Percentiles rank a stretch among this genome's conserved stretches.
Evolutionary conservation across 768 basidiomycete species (phyloP).

Genomic region (Pisolithus microcarpus): DNA sequence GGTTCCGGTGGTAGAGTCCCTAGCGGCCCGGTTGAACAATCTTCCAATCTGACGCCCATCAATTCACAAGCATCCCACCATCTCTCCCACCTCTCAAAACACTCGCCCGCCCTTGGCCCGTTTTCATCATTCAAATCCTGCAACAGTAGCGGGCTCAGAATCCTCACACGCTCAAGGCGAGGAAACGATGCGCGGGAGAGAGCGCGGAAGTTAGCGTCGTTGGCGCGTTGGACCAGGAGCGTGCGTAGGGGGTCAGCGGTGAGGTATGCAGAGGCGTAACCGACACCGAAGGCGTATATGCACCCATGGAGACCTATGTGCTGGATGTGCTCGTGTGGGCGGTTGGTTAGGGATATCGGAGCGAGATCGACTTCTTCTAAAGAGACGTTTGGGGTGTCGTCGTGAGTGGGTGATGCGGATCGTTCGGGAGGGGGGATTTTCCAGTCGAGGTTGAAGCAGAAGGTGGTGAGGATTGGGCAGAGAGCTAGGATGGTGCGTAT

Average conservation of each 20-base stretch:
- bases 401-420: conserved; percentile 5
- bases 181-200: conserved; percentile 51
- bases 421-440: conserved; percentile 28
- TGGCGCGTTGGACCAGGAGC: conserved; percentile 43
- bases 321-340: conserved; percentile 50
- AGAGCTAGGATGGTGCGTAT: conserved; percentile 53
- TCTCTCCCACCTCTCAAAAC: conserved; percentile 52
- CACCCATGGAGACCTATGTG: conserved; percentile 67
- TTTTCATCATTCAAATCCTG: conserved; percentile 48
- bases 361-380: conserved; percentile 25
- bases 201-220: conserved; percentile 60
- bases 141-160: conserved; percentile 49
- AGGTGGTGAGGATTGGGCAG: conserved; percentile 54
- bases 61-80: conserved; percentile 55
- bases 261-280: conserved; percentile 39
- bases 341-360: conserved; percentile 35
- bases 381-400: conserved; percentile 7
- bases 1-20: conserved; percentile 35
- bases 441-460: conserved; percentile 77
- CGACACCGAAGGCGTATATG: conserved; percentile 61
- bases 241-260: conserved; percentile 37
- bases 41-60: conserved; percentile 57
- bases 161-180: conserved; percentile 49
- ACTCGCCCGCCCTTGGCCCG: conserved; percentile 37
- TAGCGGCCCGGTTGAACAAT: conserved; percentile 63